phyloP scores from a whole-genome alignment of 768 basidiomycete genomes.

The Agrocybe praecox region DNA sequence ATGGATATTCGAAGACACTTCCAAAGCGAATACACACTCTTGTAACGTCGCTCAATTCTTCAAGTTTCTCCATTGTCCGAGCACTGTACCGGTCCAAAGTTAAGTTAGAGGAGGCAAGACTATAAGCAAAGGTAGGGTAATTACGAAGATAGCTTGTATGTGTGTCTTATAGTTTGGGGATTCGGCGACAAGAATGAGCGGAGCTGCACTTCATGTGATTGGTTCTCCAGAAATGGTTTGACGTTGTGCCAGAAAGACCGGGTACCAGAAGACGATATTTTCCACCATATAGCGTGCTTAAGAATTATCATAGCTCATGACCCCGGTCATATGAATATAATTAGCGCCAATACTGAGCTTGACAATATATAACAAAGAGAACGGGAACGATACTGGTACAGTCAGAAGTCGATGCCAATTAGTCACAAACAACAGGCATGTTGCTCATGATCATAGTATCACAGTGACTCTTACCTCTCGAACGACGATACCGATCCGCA shows the following conservation, averaged over 20 bases:
- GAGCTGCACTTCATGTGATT: constrained; percentile 24
- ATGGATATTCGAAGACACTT: neutral
- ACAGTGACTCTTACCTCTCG: constrained; percentile 10
- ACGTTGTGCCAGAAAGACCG: neutral
- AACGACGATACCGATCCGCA: neutral
- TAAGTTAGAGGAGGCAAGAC: neutral
- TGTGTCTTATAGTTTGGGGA: constrained; percentile 3
- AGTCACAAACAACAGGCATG: neutral
- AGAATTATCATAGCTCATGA: neutral
- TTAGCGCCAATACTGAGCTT: too few relatives aligned
- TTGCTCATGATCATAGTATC: too few relatives aligned
- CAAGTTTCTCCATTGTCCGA: constrained; percentile 49
- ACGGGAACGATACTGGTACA: too few relatives aligned
- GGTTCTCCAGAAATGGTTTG: constrained; percentile 7
- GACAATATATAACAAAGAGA: too few relatives aligned
- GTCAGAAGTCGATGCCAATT: neutral
- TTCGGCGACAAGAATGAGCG: constrained; percentile 17
- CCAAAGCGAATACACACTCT: constrained; percentile 40
- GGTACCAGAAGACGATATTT: neutral
- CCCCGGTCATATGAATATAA: neutral
- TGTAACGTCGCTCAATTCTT: constrained; percentile 52
- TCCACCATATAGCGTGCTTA: neutral
- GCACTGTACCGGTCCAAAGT: neutral
- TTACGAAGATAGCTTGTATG: constrained; percentile 14
- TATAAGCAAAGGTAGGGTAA: neutral